Conservation (phyloP, 148 eudicot species). For the Vaccinium macrocarpon region DNA sequence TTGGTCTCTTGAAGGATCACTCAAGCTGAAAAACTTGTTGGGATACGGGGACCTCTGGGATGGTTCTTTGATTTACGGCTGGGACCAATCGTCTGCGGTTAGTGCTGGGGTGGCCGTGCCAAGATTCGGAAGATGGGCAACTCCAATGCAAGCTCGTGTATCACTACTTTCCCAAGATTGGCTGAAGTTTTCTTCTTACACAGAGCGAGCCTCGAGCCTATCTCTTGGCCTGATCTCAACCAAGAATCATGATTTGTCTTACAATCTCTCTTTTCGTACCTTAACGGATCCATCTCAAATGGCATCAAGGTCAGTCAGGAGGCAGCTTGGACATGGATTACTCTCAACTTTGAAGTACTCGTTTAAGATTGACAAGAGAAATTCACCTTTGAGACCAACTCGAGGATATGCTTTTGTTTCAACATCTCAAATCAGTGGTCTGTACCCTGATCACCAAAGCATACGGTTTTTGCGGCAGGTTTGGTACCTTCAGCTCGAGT, state of each 20-base stretch:
- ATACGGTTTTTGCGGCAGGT: conserved; percentile 89
- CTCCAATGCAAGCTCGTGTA: conserved; percentile 73
- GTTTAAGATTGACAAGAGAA: conserved; percentile 71
- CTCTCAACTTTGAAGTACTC: conserved; percentile 81
- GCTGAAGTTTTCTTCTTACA: conserved; percentile 81
- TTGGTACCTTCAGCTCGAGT: background rate
- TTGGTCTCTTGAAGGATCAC: conserved; percentile 74
- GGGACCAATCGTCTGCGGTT: conserved; percentile 78
- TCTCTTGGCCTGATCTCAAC: conserved; percentile 76
- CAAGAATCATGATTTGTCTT: conserved; percentile 66
- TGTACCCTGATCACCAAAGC: conserved; percentile 75
- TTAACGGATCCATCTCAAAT: conserved; percentile 85
- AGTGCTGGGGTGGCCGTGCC: conserved; percentile 84
- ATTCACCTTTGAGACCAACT: conserved; percentile 84
- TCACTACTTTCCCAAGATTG: conserved; percentile 89
- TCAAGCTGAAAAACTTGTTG: conserved; percentile 72
- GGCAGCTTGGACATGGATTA: conserved; percentile 90
- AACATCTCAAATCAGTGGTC: conserved; percentile 74
- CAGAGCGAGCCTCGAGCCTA: conserved; percentile 63
- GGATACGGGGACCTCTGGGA: conserved; percentile 95
- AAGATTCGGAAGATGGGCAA: conserved; percentile 42
- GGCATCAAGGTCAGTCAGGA: conserved; percentile 75
- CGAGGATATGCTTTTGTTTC: conserved; percentile 82
- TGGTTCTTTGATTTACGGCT: conserved; percentile 72
- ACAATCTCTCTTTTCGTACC: conserved; percentile 84